Evolutionary conservation across 352 stramenopile species (phyloP), one percentile per base, ranked within the genome.

Genomic region (Phytophthora pinifolia): DNA sequence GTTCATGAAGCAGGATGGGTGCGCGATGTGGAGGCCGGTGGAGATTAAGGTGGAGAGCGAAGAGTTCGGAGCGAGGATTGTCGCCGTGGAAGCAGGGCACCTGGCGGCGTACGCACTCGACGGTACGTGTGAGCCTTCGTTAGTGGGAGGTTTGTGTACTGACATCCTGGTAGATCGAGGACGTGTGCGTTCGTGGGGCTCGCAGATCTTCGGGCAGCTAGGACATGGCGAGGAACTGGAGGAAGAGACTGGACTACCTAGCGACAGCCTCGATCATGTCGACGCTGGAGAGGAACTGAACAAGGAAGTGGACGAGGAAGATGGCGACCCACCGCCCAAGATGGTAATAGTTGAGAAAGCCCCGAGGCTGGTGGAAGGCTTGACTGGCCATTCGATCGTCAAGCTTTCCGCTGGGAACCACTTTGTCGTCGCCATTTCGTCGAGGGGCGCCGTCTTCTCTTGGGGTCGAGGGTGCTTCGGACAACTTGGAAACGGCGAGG

Each of bases 381-480:
- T 83, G 9, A 9, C 14, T 27, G 39, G 38, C 9, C 38, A 70
- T 14, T 15, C 14, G 1, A 45, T 90, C 12, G 45, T 67, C 1
- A 81, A 81, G 22, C 27, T 93, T 7, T 70, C 73, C 8, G 62
- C 70, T 18, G 83, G 83, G 6, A 86, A 85, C 45, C 80, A 90
- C 53, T 93, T 89, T 47, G 72, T 60, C 0, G 39, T 89, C 15
- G 79, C 75, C 12, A 54, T 80, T 6, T 76, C 76, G 7, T 48
- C 35, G 6, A 46, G 18, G 12, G 81, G 79, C 0, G 35, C 50
- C 14, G 60, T 78, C 6, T 90, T 79, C 51, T 71, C 72, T 10
- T 93, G 83, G 83, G 83, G 83, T 27, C 62, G 69, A 25, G 73
- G 72, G 5, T 67, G 46, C 37, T 74, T 81, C 31, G 81, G 80